These are phyloP conservation scores for Rubia tinctorum DNA, from an alignment of 305 asterid genomes.

Conservation along the genomic window DNA sequence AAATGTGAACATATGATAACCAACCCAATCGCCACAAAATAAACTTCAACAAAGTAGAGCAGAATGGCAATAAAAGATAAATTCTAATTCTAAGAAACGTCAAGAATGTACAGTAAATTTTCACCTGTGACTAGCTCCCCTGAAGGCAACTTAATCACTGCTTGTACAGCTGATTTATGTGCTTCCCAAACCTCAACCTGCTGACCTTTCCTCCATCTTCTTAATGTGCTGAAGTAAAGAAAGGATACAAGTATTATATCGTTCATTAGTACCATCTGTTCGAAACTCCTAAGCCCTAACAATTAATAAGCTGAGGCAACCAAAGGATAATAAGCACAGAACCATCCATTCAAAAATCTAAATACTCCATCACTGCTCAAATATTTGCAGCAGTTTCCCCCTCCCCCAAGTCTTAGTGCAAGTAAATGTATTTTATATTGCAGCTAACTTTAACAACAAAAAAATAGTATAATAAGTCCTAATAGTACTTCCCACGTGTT, in stretches of 20 bases:
- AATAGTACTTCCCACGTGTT: neutral
- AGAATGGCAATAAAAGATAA: conserved; percentile 4
- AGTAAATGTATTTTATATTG: neutral
- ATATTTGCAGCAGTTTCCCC: too few relatives aligned
- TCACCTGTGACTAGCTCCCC: conserved; percentile 91
- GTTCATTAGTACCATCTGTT: neutral
- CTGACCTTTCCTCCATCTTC: conserved; percentile 89
- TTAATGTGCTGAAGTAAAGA: conserved; percentile 49
- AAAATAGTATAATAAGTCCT: neutral
- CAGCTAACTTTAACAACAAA: neutral
- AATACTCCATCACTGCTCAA: neutral
- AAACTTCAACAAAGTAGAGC: neutral
- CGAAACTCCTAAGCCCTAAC: neutral
- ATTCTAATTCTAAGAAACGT: conserved; percentile 7
- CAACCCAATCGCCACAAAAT: neutral
- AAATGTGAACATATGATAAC: neutral
- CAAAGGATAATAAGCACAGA: neutral
- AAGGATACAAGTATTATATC: neutral
- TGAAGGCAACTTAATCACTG: conserved; percentile 78
- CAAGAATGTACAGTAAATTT: conserved; percentile 3
- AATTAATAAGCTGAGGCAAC: neutral
- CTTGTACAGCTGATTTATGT: conserved; percentile 76
- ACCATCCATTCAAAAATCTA: neutral
- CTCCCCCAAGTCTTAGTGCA: neutral
- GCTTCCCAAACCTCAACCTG: conserved; percentile 82